phyloP scores from a whole-genome alignment of 2,329 filamentous ascomycete genomes.

The Alternaria sp. region DNA sequence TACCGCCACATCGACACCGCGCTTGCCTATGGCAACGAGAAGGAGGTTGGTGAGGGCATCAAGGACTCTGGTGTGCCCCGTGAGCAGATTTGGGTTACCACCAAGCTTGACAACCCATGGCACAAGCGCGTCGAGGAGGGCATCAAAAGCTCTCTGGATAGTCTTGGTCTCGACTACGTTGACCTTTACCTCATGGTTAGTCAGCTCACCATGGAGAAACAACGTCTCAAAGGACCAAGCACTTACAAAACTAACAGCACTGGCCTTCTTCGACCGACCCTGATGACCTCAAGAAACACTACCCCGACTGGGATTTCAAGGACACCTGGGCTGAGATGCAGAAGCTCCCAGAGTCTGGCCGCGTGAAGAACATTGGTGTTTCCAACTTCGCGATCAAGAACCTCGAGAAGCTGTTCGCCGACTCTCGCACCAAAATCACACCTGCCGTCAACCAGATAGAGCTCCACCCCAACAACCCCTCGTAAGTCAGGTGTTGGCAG shows the following conservation, averaged over 20 bases:
- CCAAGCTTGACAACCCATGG: slow-evolving; percentile 83
- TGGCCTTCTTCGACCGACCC: slow-evolving; percentile 74
- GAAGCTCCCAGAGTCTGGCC: slow-evolving; percentile 72
- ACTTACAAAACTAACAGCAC: slow-evolving; percentile 37
- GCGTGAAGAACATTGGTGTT: slow-evolving; percentile 82
- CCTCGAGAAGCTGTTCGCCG: slow-evolving; percentile 74
- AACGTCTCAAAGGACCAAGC: background rate
- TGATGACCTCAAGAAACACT: slow-evolving; percentile 70
- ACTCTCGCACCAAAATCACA: slow-evolving; percentile 68
- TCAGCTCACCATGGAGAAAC: background rate
- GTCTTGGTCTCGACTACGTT: slow-evolving; percentile 71
- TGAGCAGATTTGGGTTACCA: slow-evolving; percentile 76
- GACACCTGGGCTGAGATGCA: slow-evolving; percentile 80
- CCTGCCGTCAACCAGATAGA: slow-evolving; percentile 83
- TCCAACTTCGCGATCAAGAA: slow-evolving; percentile 87
- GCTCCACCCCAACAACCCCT: slow-evolving; percentile 81
- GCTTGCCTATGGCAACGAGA: slow-evolving; percentile 79
- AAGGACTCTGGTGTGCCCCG: slow-evolving; percentile 71
- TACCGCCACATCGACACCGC: slow-evolving; percentile 82
- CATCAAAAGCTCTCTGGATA: slow-evolving; percentile 67
- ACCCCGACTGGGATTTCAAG: slow-evolving; percentile 80
- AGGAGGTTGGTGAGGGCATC: slow-evolving; percentile 76
- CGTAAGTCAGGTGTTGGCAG: slow-evolving; percentile 46
- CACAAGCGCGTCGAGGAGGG: slow-evolving; percentile 68
- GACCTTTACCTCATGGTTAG: slow-evolving; percentile 71